Percentiles rank a stretch among this genome's conserved stretches.
These are phyloP conservation scores for Arachnomyces sp. DNA, from an alignment of 2,329 filamentous ascomycete species.

Conservation along the genomic window DNA sequence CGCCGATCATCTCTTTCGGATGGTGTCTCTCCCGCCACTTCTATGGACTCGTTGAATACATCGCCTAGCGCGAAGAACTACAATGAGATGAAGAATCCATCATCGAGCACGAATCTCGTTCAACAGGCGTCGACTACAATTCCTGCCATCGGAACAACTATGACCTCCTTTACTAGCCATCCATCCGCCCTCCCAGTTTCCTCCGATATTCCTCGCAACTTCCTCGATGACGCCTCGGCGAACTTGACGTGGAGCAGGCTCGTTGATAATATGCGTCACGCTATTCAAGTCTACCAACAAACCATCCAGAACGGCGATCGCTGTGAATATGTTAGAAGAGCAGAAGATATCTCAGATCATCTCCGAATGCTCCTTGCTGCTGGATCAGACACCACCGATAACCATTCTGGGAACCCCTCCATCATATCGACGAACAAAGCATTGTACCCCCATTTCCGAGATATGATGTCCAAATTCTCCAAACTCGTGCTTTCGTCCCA, in stretches of 20 bases:
- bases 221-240: constrained; percentile 78
- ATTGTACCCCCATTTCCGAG: constrained; percentile 90
- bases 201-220: constrained; percentile 63
- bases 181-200: constrained; percentile 36
- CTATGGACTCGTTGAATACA: constrained; percentile 81
- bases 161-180: constrained; percentile 46
- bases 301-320: constrained; percentile 77
- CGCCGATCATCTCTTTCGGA: constrained; percentile 61
- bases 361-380: constrained; percentile 87
- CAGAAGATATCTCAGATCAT: constrained; percentile 98
- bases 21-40: constrained; percentile 75
- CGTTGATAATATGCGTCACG: constrained; percentile 84
- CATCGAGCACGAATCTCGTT: constrained; percentile 13
- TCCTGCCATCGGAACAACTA: constrained; percentile 9
- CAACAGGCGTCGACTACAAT: constrained; percentile 16
- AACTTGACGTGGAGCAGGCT: constrained; percentile 83
- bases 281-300: constrained; percentile 82
- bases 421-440: constrained; percentile 98
- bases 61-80: constrained; percentile 54
- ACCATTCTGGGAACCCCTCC: constrained; percentile 97
- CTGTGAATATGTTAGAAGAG: constrained; percentile 83
- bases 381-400: constrained; percentile 94
- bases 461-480: constrained; percentile 99
- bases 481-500: constrained; percentile 97
- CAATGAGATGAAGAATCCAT: constrained; percentile 42